These are phyloP conservation scores for Leishmania gerbilli DNA, from an alignment of 208 protist genomes.

Conservation along the genomic window DNA sequence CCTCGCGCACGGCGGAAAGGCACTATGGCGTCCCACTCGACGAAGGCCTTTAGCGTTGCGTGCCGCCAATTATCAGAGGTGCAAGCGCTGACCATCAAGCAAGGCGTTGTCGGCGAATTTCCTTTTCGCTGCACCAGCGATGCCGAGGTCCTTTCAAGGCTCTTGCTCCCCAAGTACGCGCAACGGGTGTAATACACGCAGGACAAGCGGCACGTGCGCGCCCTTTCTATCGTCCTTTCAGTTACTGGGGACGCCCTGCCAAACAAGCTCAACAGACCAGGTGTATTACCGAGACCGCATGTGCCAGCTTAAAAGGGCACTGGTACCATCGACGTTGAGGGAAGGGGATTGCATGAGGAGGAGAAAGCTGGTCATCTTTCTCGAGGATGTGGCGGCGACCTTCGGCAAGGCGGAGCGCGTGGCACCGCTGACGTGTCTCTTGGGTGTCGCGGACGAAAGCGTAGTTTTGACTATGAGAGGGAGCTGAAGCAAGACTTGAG, in stretches of 20 bases:
- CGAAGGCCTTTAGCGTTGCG: constrained; percentile 53
- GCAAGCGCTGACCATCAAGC: constrained; percentile 62
- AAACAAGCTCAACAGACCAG: constrained; percentile 52
- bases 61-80: constrained; percentile 59
- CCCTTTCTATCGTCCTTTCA: constrained; percentile 46
- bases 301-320: constrained; percentile 37
- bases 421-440: constrained; percentile 32
- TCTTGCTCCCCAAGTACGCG: constrained; percentile 74
- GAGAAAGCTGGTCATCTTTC: constrained; percentile 33
- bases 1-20: too few relatives aligned
- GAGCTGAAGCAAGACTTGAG: constrained; percentile 48
- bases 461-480: constrained; percentile 45
- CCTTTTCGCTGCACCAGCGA: constrained; percentile 50
- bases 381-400: constrained; percentile 32
- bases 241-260: constrained; percentile 41
- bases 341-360: constrained; percentile 41
- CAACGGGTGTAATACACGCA: constrained; percentile 72
- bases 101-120: constrained; percentile 61
- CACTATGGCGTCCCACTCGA: constrained; percentile 1
- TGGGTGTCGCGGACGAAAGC: constrained; percentile 26
- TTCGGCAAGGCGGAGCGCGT: constrained; percentile 32
- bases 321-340: constrained; percentile 20
- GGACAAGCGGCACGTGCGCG: constrained; percentile 77
- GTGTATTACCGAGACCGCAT: constrained; percentile 66
- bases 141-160: constrained; percentile 55